phyloP scores from a whole-genome alignment of 805 yeast species.

The Hyphopichia homilentoma region DNA sequence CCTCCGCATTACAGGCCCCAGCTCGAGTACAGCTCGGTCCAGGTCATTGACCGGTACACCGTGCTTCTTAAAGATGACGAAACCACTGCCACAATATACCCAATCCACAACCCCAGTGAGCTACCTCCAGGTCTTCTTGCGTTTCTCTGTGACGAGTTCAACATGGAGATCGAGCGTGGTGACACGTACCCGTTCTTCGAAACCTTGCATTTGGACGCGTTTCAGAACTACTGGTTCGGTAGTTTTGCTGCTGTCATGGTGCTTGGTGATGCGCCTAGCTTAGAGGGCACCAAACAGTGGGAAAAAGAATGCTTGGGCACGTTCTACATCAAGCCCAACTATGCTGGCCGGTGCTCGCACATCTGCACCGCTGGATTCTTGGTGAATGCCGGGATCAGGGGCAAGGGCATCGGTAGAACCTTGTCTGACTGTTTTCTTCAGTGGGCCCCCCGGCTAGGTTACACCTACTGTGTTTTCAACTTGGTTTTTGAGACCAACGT shows the following conservation, averaged over 20 bases:
- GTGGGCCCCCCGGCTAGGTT: slow-evolving; percentile 91
- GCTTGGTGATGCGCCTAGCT: slow-evolving; percentile 62
- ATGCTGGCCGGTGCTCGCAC: slow-evolving; percentile 90
- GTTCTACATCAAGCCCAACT: slow-evolving; percentile 80
- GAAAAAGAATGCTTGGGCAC: slow-evolving; percentile 90
- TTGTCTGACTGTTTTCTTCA: slow-evolving; percentile 78
- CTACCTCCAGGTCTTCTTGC: slow-evolving; percentile 77
- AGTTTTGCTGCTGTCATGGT: slow-evolving; percentile 74
- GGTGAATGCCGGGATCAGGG: slow-evolving; percentile 90
- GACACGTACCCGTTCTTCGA: slow-evolving; percentile 86
- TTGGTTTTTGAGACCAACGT: slow-evolving; percentile 85
- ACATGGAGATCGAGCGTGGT: slow-evolving; percentile 87
- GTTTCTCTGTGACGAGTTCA: slow-evolving; percentile 86
- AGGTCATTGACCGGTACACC: slow-evolving; percentile 59
- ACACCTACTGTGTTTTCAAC: slow-evolving; percentile 78
- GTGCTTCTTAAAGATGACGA: slow-evolving; percentile 82
- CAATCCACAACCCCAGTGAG: slow-evolving; percentile 62
- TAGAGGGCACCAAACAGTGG: slow-evolving; percentile 67
- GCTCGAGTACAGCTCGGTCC: slow-evolving; percentile 31
- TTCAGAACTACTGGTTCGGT: slow-evolving; percentile 85
- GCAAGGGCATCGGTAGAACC: slow-evolving; percentile 86
- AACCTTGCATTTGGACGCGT: slow-evolving; percentile 68
- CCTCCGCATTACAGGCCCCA: slow-evolving; percentile 44
- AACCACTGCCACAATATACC: slow-evolving; percentile 90
- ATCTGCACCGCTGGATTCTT: slow-evolving; percentile 87